These are phyloP conservation scores for Coemansia sp. DNA, from an alignment of 192 early-diverging fungal genomes.

Conservation along the genomic window DNA sequence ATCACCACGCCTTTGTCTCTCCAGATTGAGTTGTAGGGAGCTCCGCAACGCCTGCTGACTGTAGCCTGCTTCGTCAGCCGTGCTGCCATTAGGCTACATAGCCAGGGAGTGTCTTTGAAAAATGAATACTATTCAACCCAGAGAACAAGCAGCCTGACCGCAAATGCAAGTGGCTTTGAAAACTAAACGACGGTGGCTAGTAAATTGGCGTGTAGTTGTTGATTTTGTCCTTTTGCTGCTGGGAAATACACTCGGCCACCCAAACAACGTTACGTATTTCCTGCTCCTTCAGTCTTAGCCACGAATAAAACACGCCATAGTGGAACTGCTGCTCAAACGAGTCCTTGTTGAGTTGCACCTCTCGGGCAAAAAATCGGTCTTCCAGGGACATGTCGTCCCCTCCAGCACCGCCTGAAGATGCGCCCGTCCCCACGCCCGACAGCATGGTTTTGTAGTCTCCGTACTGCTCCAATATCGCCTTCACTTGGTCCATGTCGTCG, in stretches of 20 bases:
- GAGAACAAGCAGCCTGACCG: no score
- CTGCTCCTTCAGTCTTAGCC: conserved; percentile 95
- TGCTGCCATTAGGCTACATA: no score
- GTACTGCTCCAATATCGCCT: conserved; percentile 75
- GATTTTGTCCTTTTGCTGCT: conserved; percentile 93
- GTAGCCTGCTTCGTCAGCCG: no score
- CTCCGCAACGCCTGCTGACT: no score
- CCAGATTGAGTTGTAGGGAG: no score
- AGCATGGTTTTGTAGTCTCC: conserved; percentile 87
- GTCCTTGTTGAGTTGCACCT: conserved; percentile 89
- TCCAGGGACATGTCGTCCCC: conserved; percentile 73
- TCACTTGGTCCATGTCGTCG: conserved; percentile 95
- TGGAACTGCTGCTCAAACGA: conserved; percentile 97
- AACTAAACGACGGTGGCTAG: conserved; percentile 47
- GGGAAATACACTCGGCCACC: conserved; percentile 99
- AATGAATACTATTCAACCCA: no score
- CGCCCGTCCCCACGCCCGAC: conserved; percentile 53
- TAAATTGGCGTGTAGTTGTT: conserved; percentile 91
- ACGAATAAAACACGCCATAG: conserved; percentile 92
- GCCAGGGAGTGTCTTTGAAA: no score
- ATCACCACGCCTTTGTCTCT: no score
- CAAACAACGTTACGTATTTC: conserved; percentile 98
- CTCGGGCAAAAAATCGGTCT: conserved; percentile 92
- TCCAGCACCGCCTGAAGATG: conserved; percentile 16
- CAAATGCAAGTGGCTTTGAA: not conserved